Conservation (phyloP, 768 basidiomycete species). For the Suillus bovinus region DNA sequence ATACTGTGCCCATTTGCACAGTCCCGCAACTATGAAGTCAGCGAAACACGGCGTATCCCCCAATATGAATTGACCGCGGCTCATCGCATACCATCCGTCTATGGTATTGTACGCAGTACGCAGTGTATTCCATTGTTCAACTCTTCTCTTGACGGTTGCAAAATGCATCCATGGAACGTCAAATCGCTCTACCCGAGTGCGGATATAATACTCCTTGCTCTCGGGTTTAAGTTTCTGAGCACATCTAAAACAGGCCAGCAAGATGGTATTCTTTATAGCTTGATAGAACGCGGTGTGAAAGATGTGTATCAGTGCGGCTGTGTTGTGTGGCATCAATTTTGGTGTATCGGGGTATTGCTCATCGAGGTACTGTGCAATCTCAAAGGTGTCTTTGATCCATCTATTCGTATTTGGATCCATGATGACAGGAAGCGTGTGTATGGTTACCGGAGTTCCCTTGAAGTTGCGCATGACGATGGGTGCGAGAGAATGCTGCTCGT, state of each 20-base stretch:
- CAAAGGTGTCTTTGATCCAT: conserved; percentile 45
- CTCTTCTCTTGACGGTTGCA: conserved; percentile 26
- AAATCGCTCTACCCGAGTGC: conserved; percentile 33
- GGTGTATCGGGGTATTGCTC: conserved; percentile 46
- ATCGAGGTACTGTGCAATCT: conserved; percentile 54
- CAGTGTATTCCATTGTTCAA: conserved; percentile 38
- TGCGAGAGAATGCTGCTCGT: conserved; percentile 29
- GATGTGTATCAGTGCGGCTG: conserved; percentile 33
- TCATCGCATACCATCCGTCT: conserved; percentile 15
- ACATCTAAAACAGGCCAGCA: conserved; percentile 25
- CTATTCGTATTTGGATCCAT: too few relatives aligned
- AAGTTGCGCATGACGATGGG: conserved; percentile 2
- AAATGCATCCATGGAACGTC: conserved; percentile 41
- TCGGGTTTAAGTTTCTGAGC: conserved; percentile 29
- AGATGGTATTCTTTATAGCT: conserved; percentile 9
- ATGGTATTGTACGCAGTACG: conserved; percentile 30
- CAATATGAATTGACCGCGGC: conserved; percentile 3
- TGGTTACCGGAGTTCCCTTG: conserved; percentile 25
- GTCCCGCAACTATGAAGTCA: conserved; percentile 24
- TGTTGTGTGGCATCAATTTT: conserved; percentile 36
- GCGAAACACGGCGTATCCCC: conserved; percentile 21
- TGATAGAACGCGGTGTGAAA: conserved; percentile 23
- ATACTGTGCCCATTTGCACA: conserved; percentile 15
- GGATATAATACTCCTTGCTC: conserved; percentile 41
- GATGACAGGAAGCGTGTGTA: too few relatives aligned